A percentile compares a stretch with the other conserved stretches of the same genome.
These are phyloP conservation scores for Yamagishiella unicocca DNA, from an alignment of 139 green algal species.

Conservation along the genomic window DNA sequence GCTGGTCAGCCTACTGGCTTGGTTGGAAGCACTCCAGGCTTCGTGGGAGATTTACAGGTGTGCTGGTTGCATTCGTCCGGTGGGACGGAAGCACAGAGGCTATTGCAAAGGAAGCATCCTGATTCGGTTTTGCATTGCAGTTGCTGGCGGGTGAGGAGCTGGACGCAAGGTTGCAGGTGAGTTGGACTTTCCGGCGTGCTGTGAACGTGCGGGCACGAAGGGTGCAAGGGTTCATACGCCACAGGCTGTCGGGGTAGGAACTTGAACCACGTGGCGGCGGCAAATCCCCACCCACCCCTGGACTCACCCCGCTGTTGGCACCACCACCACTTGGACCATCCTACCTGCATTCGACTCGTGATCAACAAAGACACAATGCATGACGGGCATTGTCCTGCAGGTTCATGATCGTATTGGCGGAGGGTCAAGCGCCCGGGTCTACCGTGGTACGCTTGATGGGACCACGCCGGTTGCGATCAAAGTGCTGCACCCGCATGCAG, in stretches of 20 bases:
- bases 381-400: too few species aligned
- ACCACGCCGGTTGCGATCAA: conserved; percentile 30
- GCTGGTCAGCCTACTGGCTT: neutral
- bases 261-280: too few species aligned
- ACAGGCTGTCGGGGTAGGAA: too few species aligned
- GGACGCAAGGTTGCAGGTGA: conserved; percentile 26
- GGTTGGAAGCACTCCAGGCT: conserved; percentile 4
- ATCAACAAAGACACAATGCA: too few species aligned
- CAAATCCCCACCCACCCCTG: too few species aligned
- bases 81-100: neutral
- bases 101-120: neutral
- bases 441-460: conserved; percentile 20
- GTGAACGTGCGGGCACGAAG: too few species aligned
- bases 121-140: neutral
- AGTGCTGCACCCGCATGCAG: conserved; percentile 42
- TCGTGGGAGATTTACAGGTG: conserved; percentile 30
- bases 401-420: conserved; percentile 33
- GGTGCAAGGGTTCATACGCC: too few species aligned
- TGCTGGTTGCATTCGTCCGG: neutral
- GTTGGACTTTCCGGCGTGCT: neutral
- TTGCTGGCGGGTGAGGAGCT: conserved; percentile 31
- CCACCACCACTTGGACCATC: too few species aligned
- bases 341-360: too few species aligned
- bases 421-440: conserved; percentile 27
- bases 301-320: too few species aligned